These are phyloP conservation scores for Cynara cardunculus DNA, from an alignment of 129 eudicot genomes.

Conservation along the genomic window DNA sequence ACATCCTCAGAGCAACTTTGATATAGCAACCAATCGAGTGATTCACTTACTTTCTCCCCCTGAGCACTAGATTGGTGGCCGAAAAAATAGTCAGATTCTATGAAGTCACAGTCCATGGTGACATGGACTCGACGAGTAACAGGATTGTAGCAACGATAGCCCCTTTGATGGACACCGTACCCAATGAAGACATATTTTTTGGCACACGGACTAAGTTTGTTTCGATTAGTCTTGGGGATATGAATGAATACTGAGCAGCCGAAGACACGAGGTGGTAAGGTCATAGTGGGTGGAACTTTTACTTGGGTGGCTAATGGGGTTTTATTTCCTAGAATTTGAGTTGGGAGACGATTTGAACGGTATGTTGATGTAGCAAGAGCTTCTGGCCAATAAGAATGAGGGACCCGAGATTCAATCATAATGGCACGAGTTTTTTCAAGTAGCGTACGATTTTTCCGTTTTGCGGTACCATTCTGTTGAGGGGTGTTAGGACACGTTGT, in stretches of 20 bases:
- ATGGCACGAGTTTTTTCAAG: not conserved
- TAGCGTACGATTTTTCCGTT: not conserved
- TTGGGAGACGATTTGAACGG: too few relatives aligned
- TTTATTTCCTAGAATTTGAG: too few relatives aligned
- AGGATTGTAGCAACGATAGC: conserved; percentile 14
- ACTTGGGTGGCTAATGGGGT: not conserved
- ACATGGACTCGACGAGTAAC: conserved; percentile 11
- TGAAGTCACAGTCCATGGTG: conserved; percentile 13
- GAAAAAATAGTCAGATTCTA: not conserved
- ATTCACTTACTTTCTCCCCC: conserved; percentile 16
- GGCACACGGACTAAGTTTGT: not conserved
- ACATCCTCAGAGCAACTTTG: too few relatives aligned
- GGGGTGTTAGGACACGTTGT: conserved; percentile 1
- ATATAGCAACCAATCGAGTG: conserved; percentile 18
- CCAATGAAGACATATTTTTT: not conserved
- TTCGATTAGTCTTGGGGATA: not conserved
- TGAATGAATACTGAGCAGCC: not conserved
- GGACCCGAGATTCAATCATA: too few relatives aligned
- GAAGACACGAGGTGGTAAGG: not conserved
- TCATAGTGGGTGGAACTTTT: not conserved
- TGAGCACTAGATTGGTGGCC: conserved; percentile 15
- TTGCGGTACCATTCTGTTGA: not conserved
- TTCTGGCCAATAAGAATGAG: not conserved
- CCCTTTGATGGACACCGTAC: conserved; percentile 7
- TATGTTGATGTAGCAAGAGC: not conserved